phyloP scores from a whole-genome alignment of 305 asterid genomes.

The Ilex paraguariensis region DNA sequence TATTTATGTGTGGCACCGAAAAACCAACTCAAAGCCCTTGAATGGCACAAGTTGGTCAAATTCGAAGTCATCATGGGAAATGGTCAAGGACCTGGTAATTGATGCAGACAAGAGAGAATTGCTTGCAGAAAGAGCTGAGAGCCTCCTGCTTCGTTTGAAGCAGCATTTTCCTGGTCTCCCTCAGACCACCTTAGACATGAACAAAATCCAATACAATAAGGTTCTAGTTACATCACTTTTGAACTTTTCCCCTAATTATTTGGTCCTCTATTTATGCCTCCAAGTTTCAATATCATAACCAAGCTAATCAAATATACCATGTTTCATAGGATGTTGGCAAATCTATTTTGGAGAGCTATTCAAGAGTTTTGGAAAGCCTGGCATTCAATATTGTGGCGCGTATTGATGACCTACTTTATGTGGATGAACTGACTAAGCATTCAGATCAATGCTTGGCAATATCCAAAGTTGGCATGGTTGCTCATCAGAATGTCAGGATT shows the following conservation, averaged over 20 bases:
- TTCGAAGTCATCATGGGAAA: conserved; percentile 78
- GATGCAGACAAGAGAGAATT: conserved; percentile 59
- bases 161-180: conserved; percentile 75
- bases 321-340: conserved; percentile 69
- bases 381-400: conserved; percentile 77
- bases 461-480: conserved; percentile 44
- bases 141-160: conserved; percentile 60
- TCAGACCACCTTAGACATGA: conserved; percentile 71
- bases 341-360: conserved; percentile 76
- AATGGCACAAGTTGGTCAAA: conserved; percentile 35
- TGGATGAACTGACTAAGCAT: conserved; percentile 68
- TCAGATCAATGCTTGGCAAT: conserved; percentile 52
- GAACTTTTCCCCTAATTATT: neutral
- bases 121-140: conserved; percentile 65
- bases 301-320: neutral
- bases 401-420: conserved; percentile 60
- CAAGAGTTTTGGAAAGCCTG: conserved; percentile 76
- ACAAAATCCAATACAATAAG: conserved; percentile 77
- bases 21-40: conserved; percentile 34
- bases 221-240: conserved; percentile 18
- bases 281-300: neutral
- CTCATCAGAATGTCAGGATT: conserved; percentile 31
- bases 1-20: conserved; percentile 51
- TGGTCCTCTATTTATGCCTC: neutral
- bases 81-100: conserved; percentile 64